Conservation (phyloP, 1,284 basidiomycete species). For the Tilletia indica region DNA sequence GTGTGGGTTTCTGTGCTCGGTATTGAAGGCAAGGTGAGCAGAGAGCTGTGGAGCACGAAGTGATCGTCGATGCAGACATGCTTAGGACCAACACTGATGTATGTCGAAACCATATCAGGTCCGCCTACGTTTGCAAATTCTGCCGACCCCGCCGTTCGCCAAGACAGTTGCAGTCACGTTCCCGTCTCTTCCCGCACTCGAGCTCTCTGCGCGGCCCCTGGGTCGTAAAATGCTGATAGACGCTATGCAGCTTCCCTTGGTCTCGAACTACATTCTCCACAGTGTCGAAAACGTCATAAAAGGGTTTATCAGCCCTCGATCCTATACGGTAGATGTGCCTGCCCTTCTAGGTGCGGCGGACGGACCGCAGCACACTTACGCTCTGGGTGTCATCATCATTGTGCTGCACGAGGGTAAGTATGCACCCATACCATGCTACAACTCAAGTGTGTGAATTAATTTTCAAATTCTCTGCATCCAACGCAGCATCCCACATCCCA, state of each 20-base stretch:
- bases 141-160: constrained; percentile 45
- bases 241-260: constrained; percentile 51
- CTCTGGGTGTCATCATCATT: constrained; percentile 43
- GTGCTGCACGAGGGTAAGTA: constrained; percentile 35
- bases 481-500: constrained; percentile 34
- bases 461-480: not conserved
- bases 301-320: constrained; percentile 45
- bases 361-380: constrained; percentile 43
- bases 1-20: constrained; percentile 51
- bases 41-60: too few relatives aligned
- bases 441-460: not conserved
- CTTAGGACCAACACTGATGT: not conserved
- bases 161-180: constrained; percentile 49
- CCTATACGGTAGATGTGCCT: constrained; percentile 46
- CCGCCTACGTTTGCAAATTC: constrained; percentile 46
- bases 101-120: not conserved
- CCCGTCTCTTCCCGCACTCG: constrained; percentile 42
- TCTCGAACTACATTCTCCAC: constrained; percentile 43
- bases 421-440: not conserved
- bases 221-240: constrained; percentile 51
- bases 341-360: constrained; percentile 42
- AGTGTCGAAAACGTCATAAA: constrained; percentile 45
- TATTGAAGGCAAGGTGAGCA: constrained; percentile 43
- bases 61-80: not conserved
- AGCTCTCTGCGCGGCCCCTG: constrained; percentile 49